Evolutionary conservation across 208 protist genomes (phyloP).

Genomic region (Crithidia fasciculata): DNA sequence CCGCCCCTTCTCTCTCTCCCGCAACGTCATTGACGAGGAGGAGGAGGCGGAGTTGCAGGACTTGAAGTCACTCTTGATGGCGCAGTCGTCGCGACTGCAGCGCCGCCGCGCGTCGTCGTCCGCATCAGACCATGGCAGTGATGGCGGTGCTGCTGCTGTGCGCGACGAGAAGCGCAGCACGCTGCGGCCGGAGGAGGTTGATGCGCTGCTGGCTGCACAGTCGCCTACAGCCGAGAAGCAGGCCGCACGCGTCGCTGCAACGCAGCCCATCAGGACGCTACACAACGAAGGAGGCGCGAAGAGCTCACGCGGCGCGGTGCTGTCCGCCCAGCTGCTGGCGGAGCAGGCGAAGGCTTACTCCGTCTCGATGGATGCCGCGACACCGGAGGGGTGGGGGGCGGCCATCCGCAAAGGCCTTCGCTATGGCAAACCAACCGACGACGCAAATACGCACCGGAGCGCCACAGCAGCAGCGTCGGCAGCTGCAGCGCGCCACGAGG

Average conservation of each 20-base stretch:
- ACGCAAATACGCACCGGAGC: not conserved
- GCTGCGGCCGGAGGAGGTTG: conserved; percentile 17
- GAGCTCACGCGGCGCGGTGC: not conserved
- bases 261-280: conserved; percentile 9
- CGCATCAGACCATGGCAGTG: too few relatives aligned
- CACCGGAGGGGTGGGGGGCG: conserved; percentile 9
- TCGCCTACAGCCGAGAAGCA: not conserved
- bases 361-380: not conserved
- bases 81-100: conserved; percentile 55
- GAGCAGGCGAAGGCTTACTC: conserved; percentile 6
- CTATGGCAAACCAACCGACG: conserved; percentile 9
- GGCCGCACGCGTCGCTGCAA: conserved; percentile 10
- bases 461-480: not conserved
- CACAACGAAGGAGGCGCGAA: not conserved
- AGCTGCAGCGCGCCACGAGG: not conserved
- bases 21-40: conserved; percentile 1
- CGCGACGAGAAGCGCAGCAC: not conserved
- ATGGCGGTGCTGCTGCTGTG: not conserved
- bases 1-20: not conserved
- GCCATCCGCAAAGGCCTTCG: conserved; percentile 28
- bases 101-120: conserved; percentile 3
- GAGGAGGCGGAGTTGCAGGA: conserved; percentile 53
- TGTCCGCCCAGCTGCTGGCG: conserved; percentile 3
- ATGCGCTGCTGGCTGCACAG: conserved; percentile 4
- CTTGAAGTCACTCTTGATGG: conserved; percentile 57